Base-by-base conservation (phyloP, 2,329 filamentous ascomycete species). In the Allantophomopsis cytisporea region DNA sequence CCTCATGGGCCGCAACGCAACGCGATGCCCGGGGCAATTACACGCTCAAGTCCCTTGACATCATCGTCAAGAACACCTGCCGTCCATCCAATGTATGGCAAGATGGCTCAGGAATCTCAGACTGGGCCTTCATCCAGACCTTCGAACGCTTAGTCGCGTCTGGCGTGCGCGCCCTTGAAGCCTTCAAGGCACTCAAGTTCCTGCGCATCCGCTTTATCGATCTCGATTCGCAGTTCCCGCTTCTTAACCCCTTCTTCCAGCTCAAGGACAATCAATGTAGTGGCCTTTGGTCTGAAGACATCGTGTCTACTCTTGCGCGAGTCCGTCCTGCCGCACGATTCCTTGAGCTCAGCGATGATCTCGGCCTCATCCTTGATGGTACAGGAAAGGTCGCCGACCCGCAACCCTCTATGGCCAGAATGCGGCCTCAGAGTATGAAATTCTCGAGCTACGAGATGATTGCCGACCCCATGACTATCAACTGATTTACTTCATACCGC, bases 21-120 rank as follows among this genome's bases (percentile, higher is more conserved):
- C 59, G 63, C 13, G 64, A 50, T 1, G 38, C 46, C 30, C 66
- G 7, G 61, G 61, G 65, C 35, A 57, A 62, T 16, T 63, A 66
- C 5, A 62, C 61, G 13, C 67, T 86, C 35, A 75, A 74, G 56
- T 78, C 75, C 2, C 66, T 86, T 16, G 80, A 86, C 49, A 58
- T 86, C 35, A 78, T 79, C 0, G 76, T 86, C 40, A 83, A 83
- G 60, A 83, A 83, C 44, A 81, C 79, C 54, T 87, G 82, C 49
- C 71, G 79, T 3, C 56, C 60, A 36, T 60, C 61, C 45, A 43
- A 46, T 21, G 39, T 53, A 17, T 77, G 66, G 62, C 69, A 76
- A 45, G 78, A 83, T 47, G 78, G 76, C 2, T 80, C 77, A 2
- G 79, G 80, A 1, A 81, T 85, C 43, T 78, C 76, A 15, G 80